Percentiles rank a stretch among this genome's conserved stretches.
These are phyloP conservation scores for Phytopythium boreale DNA, from an alignment of 352 stramenopile species.

Conservation along the genomic window DNA sequence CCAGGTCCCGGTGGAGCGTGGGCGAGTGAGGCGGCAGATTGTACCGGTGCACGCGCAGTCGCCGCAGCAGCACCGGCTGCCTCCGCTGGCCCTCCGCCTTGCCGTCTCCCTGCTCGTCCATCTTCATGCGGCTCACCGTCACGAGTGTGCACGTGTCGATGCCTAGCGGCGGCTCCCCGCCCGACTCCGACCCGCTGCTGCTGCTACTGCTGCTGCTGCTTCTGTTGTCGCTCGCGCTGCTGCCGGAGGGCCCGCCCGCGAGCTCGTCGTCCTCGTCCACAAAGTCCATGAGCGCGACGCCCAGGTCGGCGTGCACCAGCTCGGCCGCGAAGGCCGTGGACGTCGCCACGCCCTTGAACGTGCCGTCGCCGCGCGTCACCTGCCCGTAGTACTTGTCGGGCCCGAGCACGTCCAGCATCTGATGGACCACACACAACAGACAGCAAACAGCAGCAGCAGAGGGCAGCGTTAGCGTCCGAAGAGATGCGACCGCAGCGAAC, in stretches of 20 bases:
- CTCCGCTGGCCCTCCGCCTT: constrained; percentile 2
- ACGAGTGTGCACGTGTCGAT: constrained; percentile 31
- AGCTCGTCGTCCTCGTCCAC: constrained; percentile 43
- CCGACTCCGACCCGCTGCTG: not conserved
- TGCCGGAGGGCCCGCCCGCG: not conserved
- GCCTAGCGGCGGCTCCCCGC: constrained; percentile 13
- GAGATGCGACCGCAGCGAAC: not conserved
- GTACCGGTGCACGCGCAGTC: constrained; percentile 41
- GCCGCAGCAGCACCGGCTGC: constrained; percentile 28
- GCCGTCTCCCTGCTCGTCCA: constrained; percentile 17
- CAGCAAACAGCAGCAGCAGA: not conserved
- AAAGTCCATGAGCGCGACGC: constrained; percentile 37
- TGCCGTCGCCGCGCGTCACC: constrained; percentile 33
- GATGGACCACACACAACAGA: not conserved
- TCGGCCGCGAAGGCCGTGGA: constrained; percentile 35
- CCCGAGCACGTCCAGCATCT: constrained; percentile 31
- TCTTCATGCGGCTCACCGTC: constrained; percentile 19
- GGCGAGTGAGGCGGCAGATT: constrained; percentile 42
- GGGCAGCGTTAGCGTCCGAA: not conserved
- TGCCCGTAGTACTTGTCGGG: constrained; percentile 31
- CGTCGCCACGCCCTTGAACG: constrained; percentile 31
- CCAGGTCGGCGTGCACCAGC: constrained; percentile 36
- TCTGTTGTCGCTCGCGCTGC: not conserved
- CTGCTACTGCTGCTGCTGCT: not conserved
- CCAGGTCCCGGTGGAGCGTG: constrained; percentile 32